Evolutionary conservation across 2,329 filamentous ascomycete genomes (phyloP).

Genomic region (Penicillium sp.): DNA sequence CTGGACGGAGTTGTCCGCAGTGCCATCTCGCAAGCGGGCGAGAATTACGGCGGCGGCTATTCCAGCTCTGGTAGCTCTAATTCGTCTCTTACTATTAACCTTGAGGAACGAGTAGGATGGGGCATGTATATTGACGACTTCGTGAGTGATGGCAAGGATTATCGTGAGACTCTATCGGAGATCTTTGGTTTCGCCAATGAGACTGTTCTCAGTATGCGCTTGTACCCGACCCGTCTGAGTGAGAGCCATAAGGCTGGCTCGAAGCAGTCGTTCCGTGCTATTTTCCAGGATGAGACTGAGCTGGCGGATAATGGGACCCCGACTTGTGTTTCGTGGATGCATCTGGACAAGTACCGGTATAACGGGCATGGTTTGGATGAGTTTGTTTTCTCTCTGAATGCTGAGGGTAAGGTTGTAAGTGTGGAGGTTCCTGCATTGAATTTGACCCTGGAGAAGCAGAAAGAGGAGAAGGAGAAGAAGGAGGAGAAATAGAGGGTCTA

Average conservation of each 20-base stretch:
- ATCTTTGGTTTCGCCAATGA: slow-evolving; percentile 10
- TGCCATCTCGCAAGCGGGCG: slow-evolving; percentile 6
- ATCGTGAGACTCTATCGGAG: slow-evolving; percentile 12
- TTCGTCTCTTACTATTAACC: slow-evolving; percentile 18
- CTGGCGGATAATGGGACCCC: slow-evolving; percentile 28
- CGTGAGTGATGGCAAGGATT: slow-evolving; percentile 23
- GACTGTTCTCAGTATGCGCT: slow-evolving; percentile 20
- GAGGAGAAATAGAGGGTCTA: background rate
- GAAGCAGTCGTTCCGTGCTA: slow-evolving; percentile 20
- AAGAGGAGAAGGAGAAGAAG: background rate
- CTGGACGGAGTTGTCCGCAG: slow-evolving; percentile 29
- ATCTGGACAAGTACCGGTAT: slow-evolving; percentile 27
- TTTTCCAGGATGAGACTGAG: slow-evolving; percentile 28
- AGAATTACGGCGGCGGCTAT: slow-evolving; percentile 12
- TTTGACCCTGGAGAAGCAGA: slow-evolving; percentile 4
- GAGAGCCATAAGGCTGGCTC: slow-evolving; percentile 4
- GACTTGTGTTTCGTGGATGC: slow-evolving; percentile 34
- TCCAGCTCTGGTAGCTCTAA: background rate
- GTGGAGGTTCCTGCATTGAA: slow-evolving; percentile 24
- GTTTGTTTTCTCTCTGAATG: slow-evolving; percentile 30
- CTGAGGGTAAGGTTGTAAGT: slow-evolving; percentile 18
- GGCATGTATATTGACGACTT: slow-evolving; percentile 17
- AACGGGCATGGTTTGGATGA: slow-evolving; percentile 26
- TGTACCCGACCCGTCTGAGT: slow-evolving; percentile 16
- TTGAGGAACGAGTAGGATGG: slow-evolving; percentile 21